A percentile compares a stretch with the other conserved stretches of the same genome.
Evolutionary conservation across 495 filamentous ascomycete genomes (phyloP).

Genomic region (Xylaria venustula): DNA sequence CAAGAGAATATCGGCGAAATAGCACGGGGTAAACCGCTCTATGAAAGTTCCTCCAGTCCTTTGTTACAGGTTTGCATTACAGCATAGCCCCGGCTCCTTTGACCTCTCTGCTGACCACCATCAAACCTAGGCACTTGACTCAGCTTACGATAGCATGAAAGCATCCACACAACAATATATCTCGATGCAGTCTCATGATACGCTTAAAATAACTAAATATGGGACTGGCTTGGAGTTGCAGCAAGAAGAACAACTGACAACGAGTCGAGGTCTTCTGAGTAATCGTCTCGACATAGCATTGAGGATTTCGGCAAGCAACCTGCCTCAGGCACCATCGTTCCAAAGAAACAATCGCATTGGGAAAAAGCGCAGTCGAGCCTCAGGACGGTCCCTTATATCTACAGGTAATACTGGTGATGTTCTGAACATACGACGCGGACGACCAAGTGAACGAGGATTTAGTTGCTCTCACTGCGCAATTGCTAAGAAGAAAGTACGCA

Average conservation of each 20-base stretch:
- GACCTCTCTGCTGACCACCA: not conserved
- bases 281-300: not conserved
- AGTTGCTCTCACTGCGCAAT: conserved; percentile 8
- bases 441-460: conserved; percentile 10
- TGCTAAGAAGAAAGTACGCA: not conserved
- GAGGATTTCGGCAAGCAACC: not conserved
- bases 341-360: not conserved
- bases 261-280: not conserved
- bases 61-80: not conserved
- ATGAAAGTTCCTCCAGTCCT: not conserved
- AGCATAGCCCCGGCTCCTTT: not conserved
- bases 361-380: not conserved
- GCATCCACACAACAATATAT: not conserved
- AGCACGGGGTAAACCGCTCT: not conserved
- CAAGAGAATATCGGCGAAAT: not conserved
- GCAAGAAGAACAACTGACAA: not conserved
- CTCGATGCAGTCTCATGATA: not conserved
- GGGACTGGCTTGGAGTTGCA: not conserved
- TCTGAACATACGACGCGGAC: not conserved
- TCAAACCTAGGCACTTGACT: not conserved
- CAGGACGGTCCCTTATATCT: not conserved
- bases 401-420: not conserved
- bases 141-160: not conserved
- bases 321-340: not conserved
- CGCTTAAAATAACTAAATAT: not conserved